Evolutionary conservation across 192 early-diverging fungal species (phyloP), one percentile per base, ranked within the genome.

Genomic region (Rhizoclosmatium globosum): DNA sequence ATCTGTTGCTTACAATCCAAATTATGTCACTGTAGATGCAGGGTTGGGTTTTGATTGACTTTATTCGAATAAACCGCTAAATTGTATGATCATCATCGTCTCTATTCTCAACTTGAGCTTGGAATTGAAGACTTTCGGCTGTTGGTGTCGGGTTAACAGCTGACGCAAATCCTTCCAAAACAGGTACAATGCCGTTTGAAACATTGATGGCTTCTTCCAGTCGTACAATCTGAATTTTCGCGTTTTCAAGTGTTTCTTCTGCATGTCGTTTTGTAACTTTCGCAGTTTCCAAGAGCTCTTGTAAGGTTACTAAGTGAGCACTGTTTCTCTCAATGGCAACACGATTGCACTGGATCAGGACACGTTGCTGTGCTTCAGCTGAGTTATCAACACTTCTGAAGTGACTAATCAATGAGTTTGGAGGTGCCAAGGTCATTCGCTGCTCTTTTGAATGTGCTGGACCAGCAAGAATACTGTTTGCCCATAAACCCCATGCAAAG

Each of bases 41-140:
- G 53, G n/a, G n/a, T n/a, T n/a, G n/a, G n/a, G 53, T 56, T 11
- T 56, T 56, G 53, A 56, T 56, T 11, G 53, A 56, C 7, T 11
- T 11, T 56, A 56, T 56, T 7, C 7, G 53, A 56, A 11, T 19
- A 56, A 56, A 56, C 53, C 53, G n/a, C n/a, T n/a, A n/a, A n/a
- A 56, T 7, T 56, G 67, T 44, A 68, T 68, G 67, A 46, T 68
- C 67, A 68, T 45, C 67, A 68, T 68, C 67, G 11, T 68, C 67
- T 45, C 46, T 31, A 47, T 15, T 7, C 17, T 68, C 67, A 6
- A 7, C 15, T 45, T 45, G 67, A 31, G 46, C 45, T 39, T 11
- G 15, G 17, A 4, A 13, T 13, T 46, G 67, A n/a, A n/a, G n/a
- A n/a, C n/a, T n/a, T n/a, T n/a, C n/a, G n/a, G n/a, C n/a, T n/a